Evolutionary conservation across 2,329 filamentous ascomycete species (phyloP).

Genomic region (Colletotrichum liaoningense): DNA sequence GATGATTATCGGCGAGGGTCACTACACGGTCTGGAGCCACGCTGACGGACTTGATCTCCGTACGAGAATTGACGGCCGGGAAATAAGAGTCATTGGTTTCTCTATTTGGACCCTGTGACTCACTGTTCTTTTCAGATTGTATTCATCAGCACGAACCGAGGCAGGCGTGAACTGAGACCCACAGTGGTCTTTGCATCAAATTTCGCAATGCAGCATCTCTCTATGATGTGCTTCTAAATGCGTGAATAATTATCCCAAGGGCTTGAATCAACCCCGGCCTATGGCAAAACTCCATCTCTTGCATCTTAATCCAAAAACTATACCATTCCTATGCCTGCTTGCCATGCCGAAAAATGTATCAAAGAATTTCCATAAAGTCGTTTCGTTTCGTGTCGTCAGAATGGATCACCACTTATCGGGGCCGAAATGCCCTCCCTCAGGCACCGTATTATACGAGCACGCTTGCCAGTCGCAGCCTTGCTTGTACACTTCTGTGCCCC

Average conservation of each 20-base stretch:
- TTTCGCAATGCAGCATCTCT: background rate
- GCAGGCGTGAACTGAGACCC: background rate
- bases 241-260: background rate
- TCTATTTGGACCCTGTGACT: background rate
- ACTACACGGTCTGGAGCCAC: background rate
- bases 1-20: background rate
- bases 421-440: slow-evolving; percentile 74
- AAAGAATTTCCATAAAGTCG: background rate
- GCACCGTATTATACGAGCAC: slow-evolving; percentile 75
- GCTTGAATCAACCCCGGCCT: background rate
- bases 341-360: background rate
- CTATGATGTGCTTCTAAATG: slow-evolving; percentile 13
- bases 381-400: slow-evolving; percentile 17
- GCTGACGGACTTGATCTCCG: background rate
- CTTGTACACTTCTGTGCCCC: slow-evolving; percentile 89
- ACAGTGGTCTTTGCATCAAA: background rate
- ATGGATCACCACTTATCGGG: slow-evolving; percentile 66
- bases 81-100: background rate
- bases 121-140: background rate
- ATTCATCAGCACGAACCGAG: background rate
- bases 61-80: background rate
- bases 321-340: slow-evolving; percentile 20
- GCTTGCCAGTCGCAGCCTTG: slow-evolving; percentile 87
- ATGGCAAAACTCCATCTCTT: background rate
- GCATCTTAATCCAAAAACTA: background rate